These are phyloP conservation scores for Dryas drummondii DNA, from an alignment of 306 rosid species.

Conservation along the genomic window DNA sequence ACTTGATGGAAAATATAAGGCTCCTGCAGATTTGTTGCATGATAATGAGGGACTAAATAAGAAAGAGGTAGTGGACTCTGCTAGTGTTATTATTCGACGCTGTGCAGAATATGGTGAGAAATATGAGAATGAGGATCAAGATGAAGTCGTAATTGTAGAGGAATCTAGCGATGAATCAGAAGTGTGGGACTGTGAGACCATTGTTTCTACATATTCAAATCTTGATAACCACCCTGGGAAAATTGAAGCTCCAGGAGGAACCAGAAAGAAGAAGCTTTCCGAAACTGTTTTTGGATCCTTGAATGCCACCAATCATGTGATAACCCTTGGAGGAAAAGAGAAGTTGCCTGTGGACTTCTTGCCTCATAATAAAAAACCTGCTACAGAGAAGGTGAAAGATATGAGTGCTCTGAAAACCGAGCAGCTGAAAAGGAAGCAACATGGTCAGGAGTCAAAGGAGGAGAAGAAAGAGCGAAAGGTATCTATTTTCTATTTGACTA, in stretches of 20 bases:
- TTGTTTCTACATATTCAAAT: slow-evolving; percentile 77
- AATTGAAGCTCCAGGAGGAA: slow-evolving; percentile 60
- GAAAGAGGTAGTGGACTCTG: slow-evolving; percentile 50
- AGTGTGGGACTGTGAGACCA: slow-evolving; percentile 90
- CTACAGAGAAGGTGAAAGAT: slow-evolving; percentile 49
- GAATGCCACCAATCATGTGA: slow-evolving; percentile 48
- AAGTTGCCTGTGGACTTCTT: slow-evolving; percentile 77
- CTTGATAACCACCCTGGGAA: slow-evolving; percentile 87
- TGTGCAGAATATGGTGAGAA: slow-evolving; percentile 76
- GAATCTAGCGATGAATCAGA: slow-evolving; percentile 92
- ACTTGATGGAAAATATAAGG: slow-evolving; percentile 51
- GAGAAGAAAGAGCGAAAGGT: slow-evolving; percentile 95
- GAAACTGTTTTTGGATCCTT: slow-evolving; percentile 58
- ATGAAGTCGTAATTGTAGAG: slow-evolving; percentile 46
- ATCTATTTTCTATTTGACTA: slow-evolving; percentile 2
- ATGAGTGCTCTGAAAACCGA: slow-evolving; percentile 40
- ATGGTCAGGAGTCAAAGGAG: slow-evolving; percentile 77
- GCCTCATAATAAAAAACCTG: slow-evolving; percentile 49
- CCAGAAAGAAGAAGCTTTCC: slow-evolving; percentile 71
- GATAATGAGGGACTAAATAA: slow-evolving; percentile 30
- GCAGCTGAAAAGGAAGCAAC: slow-evolving; percentile 62
- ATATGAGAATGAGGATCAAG: slow-evolving; percentile 63
- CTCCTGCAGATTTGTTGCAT: slow-evolving; percentile 68
- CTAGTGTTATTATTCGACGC: slow-evolving; percentile 60
- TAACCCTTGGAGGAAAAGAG: slow-evolving; percentile 75